phyloP scores from a whole-genome alignment of 495 filamentous ascomycete genomes.

The Penicillium longicatenatum region DNA sequence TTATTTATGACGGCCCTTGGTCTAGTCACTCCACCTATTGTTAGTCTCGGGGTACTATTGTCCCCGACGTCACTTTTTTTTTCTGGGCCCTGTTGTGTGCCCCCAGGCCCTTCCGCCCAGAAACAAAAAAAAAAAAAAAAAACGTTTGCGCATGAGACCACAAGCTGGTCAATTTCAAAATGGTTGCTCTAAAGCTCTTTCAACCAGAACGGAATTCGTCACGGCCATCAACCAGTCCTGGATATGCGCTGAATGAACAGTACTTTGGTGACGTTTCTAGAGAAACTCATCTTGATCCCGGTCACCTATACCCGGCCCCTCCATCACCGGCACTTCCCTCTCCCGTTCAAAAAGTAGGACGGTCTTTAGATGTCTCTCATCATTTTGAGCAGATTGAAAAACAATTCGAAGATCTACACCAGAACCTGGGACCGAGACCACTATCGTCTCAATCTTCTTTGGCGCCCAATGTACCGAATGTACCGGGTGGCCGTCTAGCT shows the following conservation, averaged over 20 bases:
- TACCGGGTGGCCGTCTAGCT: background rate
- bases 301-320: slow-evolving; percentile 11
- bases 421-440: slow-evolving; percentile 33
- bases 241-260: slow-evolving; percentile 8
- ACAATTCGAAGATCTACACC: slow-evolving; percentile 45
- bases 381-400: slow-evolving; percentile 44
- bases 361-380: slow-evolving; percentile 28
- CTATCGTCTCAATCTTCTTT: slow-evolving; percentile 30
- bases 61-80: slow-evolving; percentile 8
- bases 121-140: background rate
- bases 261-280: slow-evolving; percentile 13
- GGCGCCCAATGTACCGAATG: slow-evolving; percentile 19
- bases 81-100: slow-evolving; percentile 5
- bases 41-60: slow-evolving; percentile 15
- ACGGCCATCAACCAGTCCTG: slow-evolving; percentile 15
- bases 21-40: slow-evolving; percentile 20
- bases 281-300: slow-evolving; percentile 10
- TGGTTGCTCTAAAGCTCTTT: slow-evolving; percentile 45
- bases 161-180: slow-evolving; percentile 17
- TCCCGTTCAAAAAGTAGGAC: slow-evolving; percentile 17
- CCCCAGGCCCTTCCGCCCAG: background rate
- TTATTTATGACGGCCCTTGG: slow-evolving; percentile 23
- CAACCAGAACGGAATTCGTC: slow-evolving; percentile 30
- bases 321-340: slow-evolving; percentile 20
- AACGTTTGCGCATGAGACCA: slow-evolving; percentile 8